Evolutionary conservation across 176 grass and related monocot species (phyloP).

Genomic region (Stipa capillata): DNA sequence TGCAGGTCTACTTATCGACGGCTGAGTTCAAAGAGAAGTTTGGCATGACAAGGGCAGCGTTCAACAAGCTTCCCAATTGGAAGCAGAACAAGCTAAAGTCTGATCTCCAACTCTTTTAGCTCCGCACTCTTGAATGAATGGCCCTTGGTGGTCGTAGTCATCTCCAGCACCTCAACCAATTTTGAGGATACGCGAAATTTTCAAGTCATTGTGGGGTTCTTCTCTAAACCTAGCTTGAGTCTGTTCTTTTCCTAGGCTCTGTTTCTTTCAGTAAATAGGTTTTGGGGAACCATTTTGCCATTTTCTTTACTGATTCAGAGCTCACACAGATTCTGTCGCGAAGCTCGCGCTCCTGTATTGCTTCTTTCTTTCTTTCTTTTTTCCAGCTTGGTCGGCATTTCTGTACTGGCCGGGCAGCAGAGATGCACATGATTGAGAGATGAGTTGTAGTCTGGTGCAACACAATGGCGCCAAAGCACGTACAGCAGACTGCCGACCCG

Average conservation of each 20-base stretch:
- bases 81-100: constrained; percentile 86
- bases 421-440: background rate
- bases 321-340: constrained; percentile 24
- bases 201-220: background rate
- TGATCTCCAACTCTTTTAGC: constrained; percentile 62
- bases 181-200: constrained; percentile 7
- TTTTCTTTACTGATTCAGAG: constrained; percentile 19
- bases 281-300: background rate
- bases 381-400: constrained; percentile 1
- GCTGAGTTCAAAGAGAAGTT: constrained; percentile 76
- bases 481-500: constrained; percentile 24
- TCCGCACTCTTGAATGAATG: background rate
- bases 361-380: background rate
- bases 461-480: constrained; percentile 20
- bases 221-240: background rate
- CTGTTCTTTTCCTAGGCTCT: constrained; percentile 3
- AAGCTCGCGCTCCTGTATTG: constrained; percentile 1
- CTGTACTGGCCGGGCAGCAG: background rate
- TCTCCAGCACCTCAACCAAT: background rate
- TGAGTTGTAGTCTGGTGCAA: constrained; percentile 7
- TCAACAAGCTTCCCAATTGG: constrained; percentile 83
- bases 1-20: constrained; percentile 60
- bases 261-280: constrained; percentile 19
- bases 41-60: constrained; percentile 49
- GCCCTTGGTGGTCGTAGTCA: background rate